Base-by-base conservation (phyloP, 495 filamentous ascomycete genomes). In the Aspergillus bridgeri region DNA sequence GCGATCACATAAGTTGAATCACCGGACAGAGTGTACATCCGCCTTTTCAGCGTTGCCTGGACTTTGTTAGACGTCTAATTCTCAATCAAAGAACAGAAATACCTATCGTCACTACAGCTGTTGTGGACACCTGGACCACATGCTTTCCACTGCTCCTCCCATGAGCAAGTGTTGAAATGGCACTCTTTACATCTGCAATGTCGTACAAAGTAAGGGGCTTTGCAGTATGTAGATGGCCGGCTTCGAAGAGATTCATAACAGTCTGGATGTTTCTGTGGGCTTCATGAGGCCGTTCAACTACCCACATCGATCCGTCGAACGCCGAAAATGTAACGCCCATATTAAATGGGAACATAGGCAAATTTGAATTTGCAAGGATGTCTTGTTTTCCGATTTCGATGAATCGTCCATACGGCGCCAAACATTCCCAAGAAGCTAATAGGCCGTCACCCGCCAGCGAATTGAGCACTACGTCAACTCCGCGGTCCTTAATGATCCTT, bases 391-490 rank as follows among this genome's bases (percentile, higher is more conserved):
- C 82, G 21, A 86, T 73, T 53, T 86, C 82, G 45, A 87, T 63
- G 54, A 87, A 83, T 15, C 76, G 67, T 18, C 83, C 83, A 52
- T 83, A 79, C 1, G 71, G 68, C 0, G 78, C 77, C 42, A 85
- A 64, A 58, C 75, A 83, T 5, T 74, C 59, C 75, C 75, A 81
- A 3, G 66, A 74, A 13, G 67, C 58, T 1, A 67, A 63, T 0
- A 81, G 68, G 8, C 69, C 48, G 8, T 79, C 71, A 1, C 78
- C 79, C 0, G 74, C 57, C 6, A 81, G 58, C 2, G 81, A 84
- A 66, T 87, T 89, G 13, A 90, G 60, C 6, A 88, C 70, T 0
- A 89, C 76, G 58, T 89, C 86, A 2, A 89, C 83, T 0, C 87
- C 86, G 1, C 73, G 56, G 9, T 73, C 75, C 11, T 69, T 60